Conservation (phyloP, 805 yeast species). For the Lachancea sp. region DNA sequence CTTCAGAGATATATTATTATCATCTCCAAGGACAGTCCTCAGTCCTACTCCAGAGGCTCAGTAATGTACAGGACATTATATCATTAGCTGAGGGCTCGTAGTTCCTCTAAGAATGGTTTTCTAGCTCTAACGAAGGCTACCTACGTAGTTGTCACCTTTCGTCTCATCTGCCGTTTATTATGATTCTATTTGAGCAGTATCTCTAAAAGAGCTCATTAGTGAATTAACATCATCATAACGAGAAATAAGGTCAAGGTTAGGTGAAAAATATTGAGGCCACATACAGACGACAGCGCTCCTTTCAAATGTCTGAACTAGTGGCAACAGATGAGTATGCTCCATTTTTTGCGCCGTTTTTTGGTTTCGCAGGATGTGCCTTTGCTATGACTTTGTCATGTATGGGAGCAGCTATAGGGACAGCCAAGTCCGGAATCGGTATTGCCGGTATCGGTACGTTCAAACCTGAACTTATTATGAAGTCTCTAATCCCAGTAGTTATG, state of each 20-base stretch:
- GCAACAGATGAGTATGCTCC: constrained; percentile 65
- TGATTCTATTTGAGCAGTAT: no score
- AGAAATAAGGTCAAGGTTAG: no score
- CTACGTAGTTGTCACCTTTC: no score
- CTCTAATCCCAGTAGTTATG: constrained; percentile 95
- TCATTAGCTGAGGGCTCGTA: no score
- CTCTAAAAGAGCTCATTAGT: background rate
- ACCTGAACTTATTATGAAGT: constrained; percentile 94
- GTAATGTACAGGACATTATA: no score
- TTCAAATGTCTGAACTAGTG: constrained; percentile 26
- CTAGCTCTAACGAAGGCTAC: no score
- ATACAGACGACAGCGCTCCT: background rate
- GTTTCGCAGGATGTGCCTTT: constrained; percentile 94
- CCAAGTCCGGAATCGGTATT: constrained; percentile 97
- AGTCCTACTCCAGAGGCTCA: no score
- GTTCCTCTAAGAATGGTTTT: no score
- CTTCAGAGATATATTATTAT: no score
- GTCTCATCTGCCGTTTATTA: no score
- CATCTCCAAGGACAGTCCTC: no score
- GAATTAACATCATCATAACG: background rate
- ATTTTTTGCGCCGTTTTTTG: constrained; percentile 92
- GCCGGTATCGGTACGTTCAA: constrained; percentile 96
- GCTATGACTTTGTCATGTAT: constrained; percentile 88
- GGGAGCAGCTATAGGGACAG: constrained; percentile 99
- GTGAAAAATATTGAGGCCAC: no score